Base-by-base conservation (phyloP, 2,329 filamentous ascomycete genomes). In the Colletotrichum godetiae region DNA sequence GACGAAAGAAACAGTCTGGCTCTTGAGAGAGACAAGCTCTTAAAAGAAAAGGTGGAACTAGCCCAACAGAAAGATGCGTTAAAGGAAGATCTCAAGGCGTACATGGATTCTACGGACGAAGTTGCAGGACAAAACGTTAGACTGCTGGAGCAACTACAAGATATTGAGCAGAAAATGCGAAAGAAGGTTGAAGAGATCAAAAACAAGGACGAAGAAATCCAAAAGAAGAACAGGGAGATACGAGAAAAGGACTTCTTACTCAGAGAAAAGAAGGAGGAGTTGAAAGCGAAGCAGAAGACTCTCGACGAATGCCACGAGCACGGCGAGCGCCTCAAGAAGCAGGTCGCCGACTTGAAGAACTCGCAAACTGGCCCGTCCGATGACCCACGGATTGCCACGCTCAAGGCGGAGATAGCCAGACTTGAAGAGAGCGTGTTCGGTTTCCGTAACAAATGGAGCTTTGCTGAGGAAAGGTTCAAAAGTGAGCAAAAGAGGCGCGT, bases 341-440 rank as follows among this genome's bases (percentile, higher is more conserved):
- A 61, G 2, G 13, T 71, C 22, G 31, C n/a, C 33, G 46, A 46
- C 5, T 29, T 42, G 66, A 24, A 56, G 46, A 22, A 19, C 11
- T 24, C 5, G 7, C 53, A 70, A 3, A 56, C 11, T 19, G 19
- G 4, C 11, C 33, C 37, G 5, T 33, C 11, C 15, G 19, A 57
- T 22, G 24, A 49, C 10, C 33, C 33, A 12, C 33, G 33, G 11
- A 35, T 35, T 35, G 59, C 27, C 31, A 46, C 62, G 11, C 49
- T 33, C 37, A 12, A 19, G 29, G 33, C 33, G 4, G 46, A 53
- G 12, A 35, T 63, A 13, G 13, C 33, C 13, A 33, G 12, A 1
- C 66, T 60, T 31, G n/a, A 64, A 29, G 31, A 57, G 22, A 8
- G 65, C 52, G 59, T 73, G 19, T 60, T 22, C 6, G 57, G 67